Percentiles rank a stretch among this genome's conserved stretches.
Conservation (phyloP, 345 rosid species). For the Odontarrhena argentea region DNA sequence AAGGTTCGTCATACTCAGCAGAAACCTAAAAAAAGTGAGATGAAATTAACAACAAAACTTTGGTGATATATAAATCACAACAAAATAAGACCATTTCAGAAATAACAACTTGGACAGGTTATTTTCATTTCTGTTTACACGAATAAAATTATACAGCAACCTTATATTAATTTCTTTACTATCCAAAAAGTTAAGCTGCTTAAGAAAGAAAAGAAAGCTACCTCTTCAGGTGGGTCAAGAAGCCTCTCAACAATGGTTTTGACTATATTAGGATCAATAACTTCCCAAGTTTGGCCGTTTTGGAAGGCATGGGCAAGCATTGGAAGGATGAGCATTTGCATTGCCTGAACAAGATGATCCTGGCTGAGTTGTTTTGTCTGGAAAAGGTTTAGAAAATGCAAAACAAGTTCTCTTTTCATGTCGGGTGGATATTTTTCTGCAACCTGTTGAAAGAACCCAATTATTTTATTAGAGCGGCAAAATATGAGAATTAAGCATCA, state of each 20-base stretch:
- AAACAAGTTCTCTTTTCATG: conserved; percentile 74
- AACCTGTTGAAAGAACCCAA: conserved; percentile 55
- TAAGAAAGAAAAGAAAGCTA: conserved; percentile 35
- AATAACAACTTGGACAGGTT: conserved; percentile 5
- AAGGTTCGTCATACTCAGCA: conserved; percentile 91
- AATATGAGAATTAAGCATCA: conserved; percentile 18
- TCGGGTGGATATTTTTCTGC: conserved; percentile 85
- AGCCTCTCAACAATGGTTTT: conserved; percentile 94
- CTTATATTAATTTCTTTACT: neutral
- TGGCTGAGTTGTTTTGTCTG: conserved; percentile 84
- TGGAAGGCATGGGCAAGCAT: conserved; percentile 94
- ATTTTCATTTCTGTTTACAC: neutral
- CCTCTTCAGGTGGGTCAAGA: conserved; percentile 99
- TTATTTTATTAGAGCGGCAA: conserved; percentile 31
- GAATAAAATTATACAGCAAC: conserved; percentile 22
- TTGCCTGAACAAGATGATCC: conserved; percentile 84
- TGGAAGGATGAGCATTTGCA: conserved; percentile 99
- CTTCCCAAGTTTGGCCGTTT: conserved; percentile 90
- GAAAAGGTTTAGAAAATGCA: conserved; percentile 85
- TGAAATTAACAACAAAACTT: conserved; percentile 8
- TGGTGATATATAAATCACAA: conserved; percentile 5
- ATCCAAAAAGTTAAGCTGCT: conserved; percentile 13
- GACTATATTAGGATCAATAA: conserved; percentile 78
- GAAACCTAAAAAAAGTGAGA: conserved; percentile 64
- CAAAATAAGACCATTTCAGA: neutral